These are phyloP conservation scores for Oxytropis ochrocephala DNA, from an alignment of 306 rosid species.

Conservation along the genomic window DNA sequence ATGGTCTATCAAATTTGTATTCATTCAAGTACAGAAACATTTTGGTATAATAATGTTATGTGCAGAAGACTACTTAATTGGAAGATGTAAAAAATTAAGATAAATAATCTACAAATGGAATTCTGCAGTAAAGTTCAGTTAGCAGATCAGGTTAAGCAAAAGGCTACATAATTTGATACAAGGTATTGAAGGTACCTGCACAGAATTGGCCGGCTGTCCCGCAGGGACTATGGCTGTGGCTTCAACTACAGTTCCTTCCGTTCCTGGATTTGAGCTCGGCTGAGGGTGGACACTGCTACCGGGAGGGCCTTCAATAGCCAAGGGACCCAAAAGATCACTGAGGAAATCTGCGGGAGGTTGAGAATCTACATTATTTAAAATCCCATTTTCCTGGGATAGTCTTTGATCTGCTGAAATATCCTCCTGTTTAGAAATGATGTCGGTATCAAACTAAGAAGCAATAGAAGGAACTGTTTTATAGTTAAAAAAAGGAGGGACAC, in stretches of 20 bases:
- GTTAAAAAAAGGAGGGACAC: neutral
- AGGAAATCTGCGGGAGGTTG: slow-evolving; percentile 63
- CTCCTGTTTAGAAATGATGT: slow-evolving; percentile 50
- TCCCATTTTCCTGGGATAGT: slow-evolving; percentile 66
- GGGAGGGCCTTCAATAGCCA: slow-evolving; percentile 96
- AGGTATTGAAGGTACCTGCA: slow-evolving; percentile 52
- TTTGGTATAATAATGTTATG: neutral
- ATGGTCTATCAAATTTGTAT: neutral
- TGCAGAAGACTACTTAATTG: neutral
- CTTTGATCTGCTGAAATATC: slow-evolving; percentile 39
- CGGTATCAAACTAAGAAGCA: slow-evolving; percentile 11
- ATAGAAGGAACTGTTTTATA: neutral
- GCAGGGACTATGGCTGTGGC: slow-evolving; percentile 86
- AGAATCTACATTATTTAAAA: slow-evolving; percentile 50
- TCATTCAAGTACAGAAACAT: neutral
- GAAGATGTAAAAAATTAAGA: neutral
- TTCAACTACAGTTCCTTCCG: slow-evolving; percentile 51
- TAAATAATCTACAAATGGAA: slow-evolving; percentile 4
- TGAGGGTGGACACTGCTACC: slow-evolving; percentile 39
- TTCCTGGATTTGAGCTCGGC: slow-evolving; percentile 36
- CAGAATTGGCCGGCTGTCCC: slow-evolving; percentile 67
- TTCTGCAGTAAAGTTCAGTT: neutral
- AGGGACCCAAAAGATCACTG: slow-evolving; percentile 81
- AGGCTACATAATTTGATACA: neutral
- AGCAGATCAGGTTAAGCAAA: neutral